Evolutionary conservation across 2,329 filamentous ascomycete genomes (phyloP).

Genomic region (Rhynchosporium agropyri): DNA sequence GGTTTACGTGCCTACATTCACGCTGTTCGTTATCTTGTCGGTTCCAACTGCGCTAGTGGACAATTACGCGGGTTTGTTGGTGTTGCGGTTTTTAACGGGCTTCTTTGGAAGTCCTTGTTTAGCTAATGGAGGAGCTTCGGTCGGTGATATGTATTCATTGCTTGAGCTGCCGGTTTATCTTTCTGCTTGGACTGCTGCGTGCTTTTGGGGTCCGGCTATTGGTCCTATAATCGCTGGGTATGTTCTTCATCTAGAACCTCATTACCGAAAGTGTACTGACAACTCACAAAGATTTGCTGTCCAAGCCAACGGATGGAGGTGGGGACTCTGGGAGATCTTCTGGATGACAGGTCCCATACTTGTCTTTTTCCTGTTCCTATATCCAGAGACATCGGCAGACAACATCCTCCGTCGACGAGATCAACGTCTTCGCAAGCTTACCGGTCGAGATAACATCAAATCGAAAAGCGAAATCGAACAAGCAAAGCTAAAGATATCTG

Average conservation of each 20-base stretch:
- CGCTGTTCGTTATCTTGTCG: conserved; percentile 66
- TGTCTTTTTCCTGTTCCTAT: conserved; percentile 58
- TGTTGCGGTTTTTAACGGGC: conserved; percentile 63
- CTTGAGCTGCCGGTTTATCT: conserved; percentile 37
- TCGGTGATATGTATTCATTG: conserved; percentile 47
- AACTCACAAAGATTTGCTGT: conserved; percentile 50
- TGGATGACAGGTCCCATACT: conserved; percentile 61
- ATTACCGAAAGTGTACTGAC: neutral
- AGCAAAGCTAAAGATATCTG: conserved; percentile 49
- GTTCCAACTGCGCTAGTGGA: conserved; percentile 63
- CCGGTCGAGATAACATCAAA: conserved; percentile 55
- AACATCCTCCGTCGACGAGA: conserved; percentile 63
- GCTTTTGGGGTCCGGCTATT: conserved; percentile 51
- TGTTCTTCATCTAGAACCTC: neutral
- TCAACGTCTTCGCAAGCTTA: conserved; percentile 58
- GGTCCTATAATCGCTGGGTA: conserved; percentile 59
- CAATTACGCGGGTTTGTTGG: conserved; percentile 63
- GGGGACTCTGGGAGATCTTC: conserved; percentile 63
- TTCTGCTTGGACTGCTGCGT: conserved; percentile 26
- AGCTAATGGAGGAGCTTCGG: conserved; percentile 56
- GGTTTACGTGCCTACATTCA: conserved; percentile 67
- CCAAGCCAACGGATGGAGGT: conserved; percentile 58
- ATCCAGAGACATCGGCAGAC: conserved; percentile 62
- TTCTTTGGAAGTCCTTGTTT: conserved; percentile 65
- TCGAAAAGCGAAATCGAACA: conserved; percentile 65